Evolutionary conservation across 108 stramenopile species (phyloP), one percentile per base, ranked within the genome.

Genomic region (Conticribra guillardii): DNA sequence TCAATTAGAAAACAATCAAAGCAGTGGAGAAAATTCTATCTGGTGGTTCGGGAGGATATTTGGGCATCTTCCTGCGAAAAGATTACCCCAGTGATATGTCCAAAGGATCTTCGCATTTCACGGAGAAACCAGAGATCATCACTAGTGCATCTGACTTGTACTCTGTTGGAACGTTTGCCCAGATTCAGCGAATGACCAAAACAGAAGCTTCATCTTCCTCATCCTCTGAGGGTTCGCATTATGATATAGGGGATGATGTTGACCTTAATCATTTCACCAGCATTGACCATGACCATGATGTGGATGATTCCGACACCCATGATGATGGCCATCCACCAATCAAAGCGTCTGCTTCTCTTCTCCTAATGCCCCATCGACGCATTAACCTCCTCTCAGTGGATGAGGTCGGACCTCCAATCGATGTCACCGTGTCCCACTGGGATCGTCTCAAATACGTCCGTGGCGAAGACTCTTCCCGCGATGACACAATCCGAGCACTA

Each of bases 391-490:
- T 80, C 23, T 85, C 84, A 17, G 76, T 96, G 2, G 87, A 95
- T 54, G 73, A 88, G 17, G 31, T 92, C 48, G 97, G 97, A 4
- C 97, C 97, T 9, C 97, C 97, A 0, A 85, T 96, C 32, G 88
- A 91, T 69, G 94, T 90, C 2, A 88, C 88, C 0, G 94, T 96
- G 7, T 85, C 82, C 2, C 97, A 98, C 69, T 97, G 95, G 97
- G 85, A 86, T 11, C 80, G 90, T 46, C 68, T 90, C 17, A 85
- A 80, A 37, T 93, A 90, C 58, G 28, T 72, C 56, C 65, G 56
- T 32, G 68, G 69, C 9, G 60, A 76, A 16, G 87, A 83, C 53
- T 67, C 89, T 1, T 34, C 56, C 22, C 52, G 68, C 34, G 81
- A 87, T 56, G 93, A 94, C 60, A 92, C 89, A 15, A 96, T 99